Evolutionary conservation across 208 protist species (phyloP).

Genomic region (Trypanosoma caninum): DNA sequence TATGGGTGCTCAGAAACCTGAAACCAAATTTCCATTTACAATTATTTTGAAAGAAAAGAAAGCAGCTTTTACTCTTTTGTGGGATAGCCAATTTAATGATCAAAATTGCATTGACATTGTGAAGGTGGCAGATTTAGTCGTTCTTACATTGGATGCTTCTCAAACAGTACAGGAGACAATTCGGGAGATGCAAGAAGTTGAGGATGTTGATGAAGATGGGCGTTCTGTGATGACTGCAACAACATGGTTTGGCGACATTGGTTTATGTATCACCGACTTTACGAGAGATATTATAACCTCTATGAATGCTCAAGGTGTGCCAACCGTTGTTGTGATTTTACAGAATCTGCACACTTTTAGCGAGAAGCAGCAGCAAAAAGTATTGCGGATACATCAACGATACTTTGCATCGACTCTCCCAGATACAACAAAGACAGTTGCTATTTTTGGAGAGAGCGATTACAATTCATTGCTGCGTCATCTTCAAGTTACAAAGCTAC

Average conservation of each 20-base stretch:
- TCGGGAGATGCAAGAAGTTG: constrained; percentile 47
- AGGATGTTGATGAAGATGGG: constrained; percentile 18
- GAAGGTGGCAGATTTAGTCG: constrained; percentile 81
- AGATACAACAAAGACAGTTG: constrained; percentile 68
- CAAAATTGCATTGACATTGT: constrained; percentile 79
- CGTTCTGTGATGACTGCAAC: constrained; percentile 45
- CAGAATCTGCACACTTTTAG: constrained; percentile 80
- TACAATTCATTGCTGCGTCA: constrained; percentile 54
- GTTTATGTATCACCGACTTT: constrained; percentile 84
- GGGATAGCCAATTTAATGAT: constrained; percentile 76
- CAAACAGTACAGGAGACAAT: constrained; percentile 83
- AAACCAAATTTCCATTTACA: constrained; percentile 47
- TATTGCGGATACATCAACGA: constrained; percentile 78
- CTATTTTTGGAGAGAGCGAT: constrained; percentile 38
- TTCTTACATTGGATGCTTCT: constrained; percentile 75
- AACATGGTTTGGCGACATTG: constrained; percentile 84
- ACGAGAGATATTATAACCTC: constrained; percentile 72
- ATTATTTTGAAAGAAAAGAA: constrained; percentile 63
- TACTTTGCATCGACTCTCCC: constrained; percentile 82
- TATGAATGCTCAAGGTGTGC: constrained; percentile 74
- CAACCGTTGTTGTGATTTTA: constrained; percentile 67
- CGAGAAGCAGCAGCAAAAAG: constrained; percentile 66
- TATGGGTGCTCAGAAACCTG: constrained; percentile 36
- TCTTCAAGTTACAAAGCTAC: constrained; percentile 66
- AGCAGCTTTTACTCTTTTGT: constrained; percentile 70